Conservation (phyloP, 352 stramenopile genomes). For the Phytopythium vexans region DNA sequence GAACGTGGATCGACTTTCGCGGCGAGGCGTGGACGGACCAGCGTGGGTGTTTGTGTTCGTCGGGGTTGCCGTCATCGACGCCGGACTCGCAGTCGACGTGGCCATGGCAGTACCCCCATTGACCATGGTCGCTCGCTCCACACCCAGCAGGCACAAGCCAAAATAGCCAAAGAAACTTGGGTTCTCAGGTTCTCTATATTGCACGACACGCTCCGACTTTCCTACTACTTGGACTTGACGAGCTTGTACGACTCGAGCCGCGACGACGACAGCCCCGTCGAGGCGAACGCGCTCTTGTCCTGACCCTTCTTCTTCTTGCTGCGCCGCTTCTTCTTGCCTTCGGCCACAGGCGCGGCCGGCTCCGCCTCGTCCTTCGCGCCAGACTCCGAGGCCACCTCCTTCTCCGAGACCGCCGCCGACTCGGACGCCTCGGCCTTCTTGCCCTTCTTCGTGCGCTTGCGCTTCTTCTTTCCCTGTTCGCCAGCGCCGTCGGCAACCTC, state of each 20-base stretch:
- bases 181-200: not conserved
- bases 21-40: not conserved
- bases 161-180: too few relatives aligned
- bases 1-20: slow-evolving; percentile 1
- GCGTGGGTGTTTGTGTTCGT: not conserved
- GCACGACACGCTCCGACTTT: not conserved
- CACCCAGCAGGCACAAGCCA: too few relatives aligned
- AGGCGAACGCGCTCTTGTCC: slow-evolving; percentile 38
- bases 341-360: slow-evolving; percentile 2
- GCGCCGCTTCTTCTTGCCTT: slow-evolving; percentile 48
- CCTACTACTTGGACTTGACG: slow-evolving; percentile 66
- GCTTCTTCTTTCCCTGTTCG: slow-evolving; percentile 55
- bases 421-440: slow-evolving; percentile 19
- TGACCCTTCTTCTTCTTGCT: slow-evolving; percentile 56
- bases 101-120: too few relatives aligned
- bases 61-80: too few relatives aligned
- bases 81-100: too few relatives aligned
- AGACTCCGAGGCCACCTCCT: slow-evolving; percentile 10
- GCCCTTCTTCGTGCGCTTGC: slow-evolving; percentile 64
- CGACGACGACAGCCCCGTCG: slow-evolving; percentile 64
- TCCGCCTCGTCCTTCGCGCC: not conserved
- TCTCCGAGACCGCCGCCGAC: slow-evolving; percentile 2
- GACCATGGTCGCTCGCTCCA: too few relatives aligned
- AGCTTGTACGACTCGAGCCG: slow-evolving; percentile 84
- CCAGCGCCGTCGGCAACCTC: slow-evolving; percentile 2